Evolutionary conservation across 192 early-diverging fungal genomes (phyloP).

Genomic region (Coemansia sp.): DNA sequence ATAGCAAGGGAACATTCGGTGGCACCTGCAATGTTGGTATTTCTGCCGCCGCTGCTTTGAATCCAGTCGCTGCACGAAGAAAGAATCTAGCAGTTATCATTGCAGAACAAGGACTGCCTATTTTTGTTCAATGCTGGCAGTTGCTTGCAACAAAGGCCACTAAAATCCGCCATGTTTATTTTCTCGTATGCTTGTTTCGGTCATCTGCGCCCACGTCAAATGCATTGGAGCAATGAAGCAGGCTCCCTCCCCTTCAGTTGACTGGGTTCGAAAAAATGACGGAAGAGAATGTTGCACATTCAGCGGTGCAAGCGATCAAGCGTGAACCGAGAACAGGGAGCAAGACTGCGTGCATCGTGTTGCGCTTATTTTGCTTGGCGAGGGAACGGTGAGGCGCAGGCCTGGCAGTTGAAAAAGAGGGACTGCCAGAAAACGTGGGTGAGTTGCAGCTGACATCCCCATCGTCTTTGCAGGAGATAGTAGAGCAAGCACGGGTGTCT

Average conservation of each 20-base stretch:
- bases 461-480: background rate
- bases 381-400: conserved; percentile 6
- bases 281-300: background rate
- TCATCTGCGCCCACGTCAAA: background rate
- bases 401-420: background rate
- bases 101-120: conserved; percentile 8
- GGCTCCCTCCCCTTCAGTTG: conserved; percentile 1
- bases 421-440: conserved; percentile 7
- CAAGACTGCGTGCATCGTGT: background rate
- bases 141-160: conserved; percentile 4
- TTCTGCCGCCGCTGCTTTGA: conserved; percentile 8
- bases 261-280: background rate
- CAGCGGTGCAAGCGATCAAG: background rate
- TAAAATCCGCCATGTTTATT: background rate
- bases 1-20: conserved; percentile 1
- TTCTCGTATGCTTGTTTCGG: conserved; percentile 3
- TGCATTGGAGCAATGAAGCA: background rate
- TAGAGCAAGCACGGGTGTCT: background rate
- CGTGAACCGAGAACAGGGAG: background rate
- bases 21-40: conserved; percentile 1
- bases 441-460: background rate
- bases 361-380: background rate
- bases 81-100: conserved; percentile 9
- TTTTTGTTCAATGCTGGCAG: background rate
- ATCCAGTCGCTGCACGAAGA: conserved; percentile 6